Evolutionary conservation across 2,329 filamentous ascomycete genomes (phyloP), one percentile per base, ranked within the genome.

Genomic region (Parasarocladium wereldwijsianum): DNA sequence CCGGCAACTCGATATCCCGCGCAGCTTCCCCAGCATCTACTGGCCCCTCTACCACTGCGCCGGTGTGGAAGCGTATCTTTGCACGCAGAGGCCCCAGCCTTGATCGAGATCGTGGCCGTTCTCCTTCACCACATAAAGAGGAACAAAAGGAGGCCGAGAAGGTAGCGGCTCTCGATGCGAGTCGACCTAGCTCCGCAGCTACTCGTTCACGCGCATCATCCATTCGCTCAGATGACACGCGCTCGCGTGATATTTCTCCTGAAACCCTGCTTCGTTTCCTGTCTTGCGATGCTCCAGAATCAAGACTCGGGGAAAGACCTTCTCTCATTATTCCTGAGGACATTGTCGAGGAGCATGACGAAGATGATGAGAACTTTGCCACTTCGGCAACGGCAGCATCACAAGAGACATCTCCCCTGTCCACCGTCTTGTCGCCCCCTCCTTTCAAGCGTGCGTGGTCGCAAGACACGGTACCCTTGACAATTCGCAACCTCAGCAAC

Each of bases 341-440:
- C 6, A 43, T 50, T 21, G 40, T 42, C 17, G 49, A 46, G 23
- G 54, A 60, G 32, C 43, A 43, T 12, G 35, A 49, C 16, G 52
- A 73, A 29, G 67, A 75, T 36, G 69, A 75, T 39, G 66, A 72
- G 38, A 74, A 74, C 49, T 75, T 76, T 40, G 68, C 68, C n/a
- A 61, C 57, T 4, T 62, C 63, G 1, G 58, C 62, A 4, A 42
- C 49, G 6, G 59, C 59, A 0, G 17, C 15, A n/a, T 30, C 19
- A 5, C 28, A 19, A 15, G 66, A 70, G 31, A 52, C 36, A 3
- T 50, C 55, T 14, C 45, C 55, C 2, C 62, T 56, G 34, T 45
- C 53, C 13, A 66, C 63, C 2, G 49, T 54, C 23, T 48, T 71
- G 11, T 70, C 68, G 3, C 66, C 67, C 7, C 66, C 67, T 1